phyloP scores from a whole-genome alignment of 2,329 filamentous ascomycete genomes.

The Alternaria panax region DNA sequence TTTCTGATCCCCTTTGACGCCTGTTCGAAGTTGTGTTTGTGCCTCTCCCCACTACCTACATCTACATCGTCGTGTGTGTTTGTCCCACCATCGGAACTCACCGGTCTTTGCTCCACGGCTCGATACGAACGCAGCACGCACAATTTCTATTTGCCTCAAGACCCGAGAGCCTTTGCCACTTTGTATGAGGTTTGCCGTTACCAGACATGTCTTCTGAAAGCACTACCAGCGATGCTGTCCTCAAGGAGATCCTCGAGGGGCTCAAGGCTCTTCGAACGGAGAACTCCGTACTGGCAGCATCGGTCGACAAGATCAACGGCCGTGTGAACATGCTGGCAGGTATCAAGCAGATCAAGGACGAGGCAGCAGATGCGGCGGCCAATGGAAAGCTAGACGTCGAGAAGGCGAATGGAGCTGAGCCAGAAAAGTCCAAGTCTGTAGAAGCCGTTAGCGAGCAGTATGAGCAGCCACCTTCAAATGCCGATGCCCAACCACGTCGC shows the following conservation, averaged over 20 bases:
- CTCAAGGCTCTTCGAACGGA: slow-evolving; percentile 65
- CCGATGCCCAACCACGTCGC: slow-evolving; percentile 47
- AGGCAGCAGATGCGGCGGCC: slow-evolving; percentile 47
- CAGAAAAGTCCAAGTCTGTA: slow-evolving; percentile 46
- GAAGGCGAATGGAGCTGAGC: slow-evolving; percentile 45
- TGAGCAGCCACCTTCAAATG: slow-evolving; percentile 43
- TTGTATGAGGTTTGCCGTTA: not conserved
- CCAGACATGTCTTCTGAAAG: slow-evolving; percentile 42
- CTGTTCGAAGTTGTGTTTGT: slow-evolving; percentile 17
- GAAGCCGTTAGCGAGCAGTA: slow-evolving; percentile 52
- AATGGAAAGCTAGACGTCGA: slow-evolving; percentile 28
- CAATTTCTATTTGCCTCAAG: not conserved
- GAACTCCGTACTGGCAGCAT: slow-evolving; percentile 62
- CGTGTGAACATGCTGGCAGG: slow-evolving; percentile 67
- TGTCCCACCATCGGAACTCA: slow-evolving; percentile 14
- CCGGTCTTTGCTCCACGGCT: slow-evolving; percentile 21
- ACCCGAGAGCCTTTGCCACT: not conserved
- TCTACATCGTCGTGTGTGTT: slow-evolving; percentile 6
- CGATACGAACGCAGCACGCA: slow-evolving; percentile 12
- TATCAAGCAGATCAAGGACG: slow-evolving; percentile 64
- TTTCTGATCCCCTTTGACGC: slow-evolving; percentile 14
- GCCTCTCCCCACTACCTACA: slow-evolving; percentile 7
- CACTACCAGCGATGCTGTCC: slow-evolving; percentile 48
- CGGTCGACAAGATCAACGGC: slow-evolving; percentile 67
- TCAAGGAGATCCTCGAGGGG: slow-evolving; percentile 64